phyloP scores from a whole-genome alignment of 345 rosid genomes.

The Melaleuca alternifolia region DNA sequence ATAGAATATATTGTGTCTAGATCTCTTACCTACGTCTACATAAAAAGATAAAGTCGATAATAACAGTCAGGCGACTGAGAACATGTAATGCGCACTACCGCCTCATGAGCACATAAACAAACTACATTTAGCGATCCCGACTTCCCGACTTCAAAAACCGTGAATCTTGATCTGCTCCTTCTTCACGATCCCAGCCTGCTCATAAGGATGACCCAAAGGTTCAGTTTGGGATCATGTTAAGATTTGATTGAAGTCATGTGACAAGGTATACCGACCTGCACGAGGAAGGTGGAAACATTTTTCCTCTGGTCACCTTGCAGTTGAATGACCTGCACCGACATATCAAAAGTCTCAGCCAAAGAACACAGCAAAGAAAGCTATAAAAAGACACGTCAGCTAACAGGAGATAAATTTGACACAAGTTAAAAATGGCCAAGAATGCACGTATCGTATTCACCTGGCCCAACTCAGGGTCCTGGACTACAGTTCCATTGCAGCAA shows the following conservation, averaged over 20 bases:
- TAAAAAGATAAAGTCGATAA: neutral
- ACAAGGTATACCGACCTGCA: slow-evolving; percentile 29
- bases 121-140: neutral
- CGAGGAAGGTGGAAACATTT: slow-evolving; percentile 68
- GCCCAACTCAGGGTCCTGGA: slow-evolving; percentile 75
- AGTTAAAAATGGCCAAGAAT: neutral
- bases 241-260: neutral
- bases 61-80: neutral
- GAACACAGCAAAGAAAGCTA: neutral
- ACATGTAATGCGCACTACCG: neutral
- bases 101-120: neutral
- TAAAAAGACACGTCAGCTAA: neutral
- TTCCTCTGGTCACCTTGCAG: slow-evolving; percentile 85
- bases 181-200: slow-evolving; percentile 79
- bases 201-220: neutral
- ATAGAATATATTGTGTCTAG: neutral
- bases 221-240: neutral
- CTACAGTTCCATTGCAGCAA: slow-evolving; percentile 78
- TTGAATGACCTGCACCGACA: slow-evolving; percentile 51
- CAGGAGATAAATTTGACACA: neutral
- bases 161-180: slow-evolving; percentile 76
- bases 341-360: neutral
- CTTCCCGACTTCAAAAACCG: slow-evolving; percentile 39
- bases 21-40: neutral
- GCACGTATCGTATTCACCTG: slow-evolving; percentile 28